A percentile compares a stretch with the other conserved stretches of the same genome.
These are phyloP conservation scores for Saccharomyces kudriavzevii DNA, from an alignment of 805 yeast species.

Conservation along the genomic window DNA sequence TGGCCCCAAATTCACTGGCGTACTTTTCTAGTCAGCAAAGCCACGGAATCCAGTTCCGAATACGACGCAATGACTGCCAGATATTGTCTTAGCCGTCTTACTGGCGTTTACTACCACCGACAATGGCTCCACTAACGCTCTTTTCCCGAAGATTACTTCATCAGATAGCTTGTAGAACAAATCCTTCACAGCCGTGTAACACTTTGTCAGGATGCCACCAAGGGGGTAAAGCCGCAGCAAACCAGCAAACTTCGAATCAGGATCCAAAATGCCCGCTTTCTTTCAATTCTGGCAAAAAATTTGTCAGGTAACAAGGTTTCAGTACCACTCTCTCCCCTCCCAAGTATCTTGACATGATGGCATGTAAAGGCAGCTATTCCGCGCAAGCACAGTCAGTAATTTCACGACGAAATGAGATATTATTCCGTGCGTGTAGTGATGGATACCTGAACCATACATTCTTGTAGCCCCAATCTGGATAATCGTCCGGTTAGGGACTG, in stretches of 20 bases:
- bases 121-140: conserved; percentile 82
- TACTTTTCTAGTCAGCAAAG: conserved; percentile 63
- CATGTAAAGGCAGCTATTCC: conserved; percentile 74
- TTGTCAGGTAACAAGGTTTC: conserved; percentile 88
- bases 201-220: conserved; percentile 73
- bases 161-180: conserved; percentile 76
- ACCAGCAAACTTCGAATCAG: conserved; percentile 82
- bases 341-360: conserved; percentile 48
- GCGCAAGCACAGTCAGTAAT: conserved; percentile 81
- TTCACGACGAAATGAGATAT: conserved; percentile 70
- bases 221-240: conserved; percentile 85
- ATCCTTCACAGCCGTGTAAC: conserved; percentile 71
- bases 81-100: conserved; percentile 49
- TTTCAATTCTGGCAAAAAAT: conserved; percentile 62
- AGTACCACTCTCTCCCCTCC: conserved; percentile 82
- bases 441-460: conserved; percentile 82
- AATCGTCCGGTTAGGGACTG: conserved; percentile 60
- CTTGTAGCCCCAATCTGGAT: conserved; percentile 77
- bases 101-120: conserved; percentile 81
- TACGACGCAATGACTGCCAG: conserved; percentile 64
- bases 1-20: conserved; percentile 72
- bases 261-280: conserved; percentile 72
- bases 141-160: conserved; percentile 70
- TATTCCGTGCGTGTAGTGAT: conserved; percentile 69
- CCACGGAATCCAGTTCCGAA: conserved; percentile 93